Conservation (phyloP, 257 asterid species). For the Solanum bulbocastanum region DNA sequence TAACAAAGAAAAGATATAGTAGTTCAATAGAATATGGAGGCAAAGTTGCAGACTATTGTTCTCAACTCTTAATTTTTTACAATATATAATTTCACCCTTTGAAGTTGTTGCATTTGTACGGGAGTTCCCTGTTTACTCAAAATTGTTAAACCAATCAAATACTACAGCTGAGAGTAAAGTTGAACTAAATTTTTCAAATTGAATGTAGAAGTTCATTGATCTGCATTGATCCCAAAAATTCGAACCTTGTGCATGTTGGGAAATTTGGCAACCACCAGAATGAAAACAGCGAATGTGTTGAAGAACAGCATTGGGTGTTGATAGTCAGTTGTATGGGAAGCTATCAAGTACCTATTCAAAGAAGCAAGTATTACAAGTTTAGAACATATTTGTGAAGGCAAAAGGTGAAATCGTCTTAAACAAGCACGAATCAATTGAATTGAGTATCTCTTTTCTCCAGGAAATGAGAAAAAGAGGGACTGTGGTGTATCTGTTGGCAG, state of each 20-base stretch:
- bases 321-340: slow-evolving; percentile 89
- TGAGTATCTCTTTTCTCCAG: background rate
- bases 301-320: slow-evolving; percentile 84
- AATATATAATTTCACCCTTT: background rate
- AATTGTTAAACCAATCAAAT: background rate
- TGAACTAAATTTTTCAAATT: background rate
- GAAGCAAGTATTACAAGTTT: background rate
- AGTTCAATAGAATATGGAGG: background rate
- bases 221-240: slow-evolving; percentile 85
- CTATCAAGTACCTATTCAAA: slow-evolving; percentile 68
- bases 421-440: background rate
- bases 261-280: slow-evolving; percentile 88
- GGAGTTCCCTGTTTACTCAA: background rate
- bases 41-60: background rate
- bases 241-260: slow-evolving; percentile 98
- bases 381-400: background rate
- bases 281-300: slow-evolving; percentile 73
- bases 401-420: background rate
- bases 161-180: background rate
- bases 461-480: background rate
- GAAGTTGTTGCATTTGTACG: slow-evolving; percentile 5
- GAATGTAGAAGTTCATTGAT: slow-evolving; percentile 34
- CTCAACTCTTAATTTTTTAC: background rate
- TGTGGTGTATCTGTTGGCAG: background rate
- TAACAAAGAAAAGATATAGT: background rate